Evolutionary conservation across 345 rosid species (phyloP).

Genomic region (Gossypium mustelinum): DNA sequence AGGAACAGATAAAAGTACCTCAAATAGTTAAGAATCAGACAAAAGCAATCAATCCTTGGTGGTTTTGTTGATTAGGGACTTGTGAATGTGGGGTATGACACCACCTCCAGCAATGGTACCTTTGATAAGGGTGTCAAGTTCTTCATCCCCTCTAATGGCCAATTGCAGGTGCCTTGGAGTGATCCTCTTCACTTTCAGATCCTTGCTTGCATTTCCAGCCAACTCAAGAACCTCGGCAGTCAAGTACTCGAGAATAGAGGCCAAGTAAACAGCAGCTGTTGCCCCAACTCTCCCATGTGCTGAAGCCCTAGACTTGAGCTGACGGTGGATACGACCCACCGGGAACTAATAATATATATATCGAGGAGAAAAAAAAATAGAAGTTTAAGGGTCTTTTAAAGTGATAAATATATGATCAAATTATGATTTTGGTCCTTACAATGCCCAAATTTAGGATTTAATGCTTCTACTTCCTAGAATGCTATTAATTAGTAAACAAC

Average conservation of each 20-base stretch:
- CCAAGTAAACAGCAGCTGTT: constrained; percentile 66
- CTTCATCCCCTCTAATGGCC: constrained; percentile 51
- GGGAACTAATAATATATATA: constrained; percentile 43
- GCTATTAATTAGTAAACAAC: too few species aligned
- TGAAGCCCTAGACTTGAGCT: constrained; percentile 48
- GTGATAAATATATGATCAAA: too few species aligned
- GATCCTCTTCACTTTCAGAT: constrained; percentile 71
- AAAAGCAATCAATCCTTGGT: constrained; percentile 11
- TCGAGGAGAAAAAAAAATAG: background rate
- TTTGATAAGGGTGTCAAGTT: constrained; percentile 65
- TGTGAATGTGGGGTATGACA: constrained; percentile 28
- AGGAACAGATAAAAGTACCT: background rate
- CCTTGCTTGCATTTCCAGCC: constrained; percentile 75
- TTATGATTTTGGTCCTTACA: too few species aligned
- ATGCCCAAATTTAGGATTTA: background rate
- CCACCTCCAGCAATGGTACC: constrained; percentile 48
- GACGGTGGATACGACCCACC: constrained; percentile 76
- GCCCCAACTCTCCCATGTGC: constrained; percentile 71
- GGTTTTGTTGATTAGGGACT: constrained; percentile 24
- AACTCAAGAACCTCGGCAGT: constrained; percentile 77
- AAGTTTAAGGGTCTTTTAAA: background rate
- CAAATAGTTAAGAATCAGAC: background rate
- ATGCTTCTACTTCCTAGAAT: too few species aligned
- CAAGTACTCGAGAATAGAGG: constrained; percentile 64
- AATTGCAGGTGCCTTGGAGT: constrained; percentile 52